Base-by-base conservation (phyloP, 768 basidiomycete species). In the Rhizopogon rudus region DNA sequence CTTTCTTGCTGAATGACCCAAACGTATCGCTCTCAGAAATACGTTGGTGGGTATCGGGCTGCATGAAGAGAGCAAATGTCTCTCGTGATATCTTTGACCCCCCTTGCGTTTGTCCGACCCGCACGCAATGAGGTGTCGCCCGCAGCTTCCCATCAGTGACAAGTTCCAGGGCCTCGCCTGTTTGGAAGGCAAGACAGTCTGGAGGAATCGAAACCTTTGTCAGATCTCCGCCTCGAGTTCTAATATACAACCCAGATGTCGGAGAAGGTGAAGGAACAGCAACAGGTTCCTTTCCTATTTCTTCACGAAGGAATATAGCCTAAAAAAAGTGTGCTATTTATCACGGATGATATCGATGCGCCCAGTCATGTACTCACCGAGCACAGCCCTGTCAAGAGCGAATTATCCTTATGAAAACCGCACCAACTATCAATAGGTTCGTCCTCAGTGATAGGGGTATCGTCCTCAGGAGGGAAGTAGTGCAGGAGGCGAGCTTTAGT, bases 51-150 rank as follows among this genome's bases (percentile, higher is more conserved):
- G 87, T 84, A 67, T 96, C 83, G 6, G 95, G 95, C 67, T 96
- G 87, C 89, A 91, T 86, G 73, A 91, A 90, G 12, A 94, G 68
- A 9, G 89, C 91, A 63, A 93, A 91, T 0, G 97, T 98, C 69
- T 98, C 94, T 51, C 96, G 77, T 5, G 81, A 83, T 25, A 93
- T 78, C 25, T 70, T 73, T 8, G 78, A 78, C 12, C 73, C 67
- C 14, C 75, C 72, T 49, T 22, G 35, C 22, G 48, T 49, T 51
- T 73, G 73, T 6, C 86, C 91, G 5, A 92, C 85, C 57, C 86
- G 82, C 42, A 98, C 96, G 45, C 91, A 97, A 61, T 98, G 96
- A 12, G 96, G 96, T 0, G 97, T 99, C 0, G 97, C 97, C 42
- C 86, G 81, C 14, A 99, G 77, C 53, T 78, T 81, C 13, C 86